Conservation (phyloP, 2,329 filamentous ascomycete species). For the Fusarium humuli region DNA sequence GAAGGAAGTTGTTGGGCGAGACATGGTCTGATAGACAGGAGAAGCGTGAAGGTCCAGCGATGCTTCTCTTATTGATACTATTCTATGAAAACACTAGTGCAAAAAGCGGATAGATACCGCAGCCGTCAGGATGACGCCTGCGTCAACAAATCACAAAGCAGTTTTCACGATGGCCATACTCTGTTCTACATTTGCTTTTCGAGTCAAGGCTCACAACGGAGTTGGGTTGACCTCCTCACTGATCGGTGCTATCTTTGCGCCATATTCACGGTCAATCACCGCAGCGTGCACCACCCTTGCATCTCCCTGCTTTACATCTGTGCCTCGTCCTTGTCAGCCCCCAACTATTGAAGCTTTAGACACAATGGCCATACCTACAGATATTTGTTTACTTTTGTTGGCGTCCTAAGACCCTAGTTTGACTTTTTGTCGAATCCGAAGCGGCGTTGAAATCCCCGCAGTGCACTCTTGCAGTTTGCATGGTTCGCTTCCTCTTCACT, state of each 20-base stretch:
- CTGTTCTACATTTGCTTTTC: conserved; percentile 31
- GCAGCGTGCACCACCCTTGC: conserved; percentile 43
- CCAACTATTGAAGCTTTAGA: conserved; percentile 16
- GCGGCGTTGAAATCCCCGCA: conserved; percentile 25
- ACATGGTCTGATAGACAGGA: conserved; percentile 13
- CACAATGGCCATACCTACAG: neutral
- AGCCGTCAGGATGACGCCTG: conserved; percentile 35
- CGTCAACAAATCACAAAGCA: conserved; percentile 39
- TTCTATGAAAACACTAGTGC: conserved; percentile 17
- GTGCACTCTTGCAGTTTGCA: conserved; percentile 26
- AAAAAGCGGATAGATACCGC: conserved; percentile 12
- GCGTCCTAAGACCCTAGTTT: neutral
- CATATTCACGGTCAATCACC: conserved; percentile 44
- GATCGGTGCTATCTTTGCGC: conserved; percentile 26
- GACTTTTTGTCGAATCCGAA: conserved; percentile 19
- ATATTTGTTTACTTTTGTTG: neutral
- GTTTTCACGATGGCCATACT: conserved; percentile 8
- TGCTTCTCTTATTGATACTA: conserved; percentile 13
- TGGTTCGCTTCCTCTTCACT: conserved; percentile 27
- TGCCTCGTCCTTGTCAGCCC: conserved; percentile 23
- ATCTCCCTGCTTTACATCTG: conserved; percentile 23
- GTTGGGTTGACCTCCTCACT: conserved; percentile 10
- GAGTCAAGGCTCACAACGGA: conserved; percentile 9
- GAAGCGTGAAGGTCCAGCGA: conserved; percentile 23
- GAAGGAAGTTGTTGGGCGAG: conserved; percentile 13